Conservation (phyloP, 2,329 filamentous ascomycete species). For the Xylaria polymorpha region DNA sequence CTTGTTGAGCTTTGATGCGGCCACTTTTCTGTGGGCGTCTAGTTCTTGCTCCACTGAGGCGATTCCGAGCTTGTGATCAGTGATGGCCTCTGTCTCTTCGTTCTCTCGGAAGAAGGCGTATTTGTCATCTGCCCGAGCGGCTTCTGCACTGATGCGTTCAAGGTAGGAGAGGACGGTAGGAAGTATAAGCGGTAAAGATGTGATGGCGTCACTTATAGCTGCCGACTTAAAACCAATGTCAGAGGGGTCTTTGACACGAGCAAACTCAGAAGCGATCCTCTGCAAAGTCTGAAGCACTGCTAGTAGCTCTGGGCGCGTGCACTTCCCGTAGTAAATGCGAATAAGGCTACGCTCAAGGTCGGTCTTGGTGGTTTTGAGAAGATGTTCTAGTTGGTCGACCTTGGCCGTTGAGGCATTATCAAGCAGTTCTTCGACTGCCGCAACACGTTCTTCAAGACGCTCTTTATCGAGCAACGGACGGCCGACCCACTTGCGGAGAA, state of each 20-base stretch:
- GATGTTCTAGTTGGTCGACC: constrained; percentile 77
- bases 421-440: constrained; percentile 87
- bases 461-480: constrained; percentile 83
- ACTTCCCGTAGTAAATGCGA: constrained; percentile 97
- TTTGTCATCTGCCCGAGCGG: constrained; percentile 89
- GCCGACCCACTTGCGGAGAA: constrained; percentile 95
- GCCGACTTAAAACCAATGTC: constrained; percentile 79
- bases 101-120: constrained; percentile 92
- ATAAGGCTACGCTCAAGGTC: constrained; percentile 95
- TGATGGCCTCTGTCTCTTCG: constrained; percentile 88
- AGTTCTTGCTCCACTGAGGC: constrained; percentile 92
- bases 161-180: constrained; percentile 79
- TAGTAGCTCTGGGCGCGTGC: constrained; percentile 87
- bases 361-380: constrained; percentile 77
- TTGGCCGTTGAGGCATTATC: constrained; percentile 72
- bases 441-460: constrained; percentile 80
- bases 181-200: constrained; percentile 79
- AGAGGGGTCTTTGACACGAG: constrained; percentile 70
- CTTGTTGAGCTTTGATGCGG: constrained; percentile 77
- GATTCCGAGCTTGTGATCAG: constrained; percentile 89
- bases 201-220: constrained; percentile 77
- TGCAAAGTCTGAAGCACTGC: constrained; percentile 87
- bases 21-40: constrained; percentile 76
- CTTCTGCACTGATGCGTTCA: constrained; percentile 84
- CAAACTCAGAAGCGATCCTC: constrained; percentile 80